A percentile compares a stretch with the other conserved stretches of the same genome.
These are phyloP conservation scores for Quercus parvula DNA, from an alignment of 306 rosid species.

Conservation along the genomic window DNA sequence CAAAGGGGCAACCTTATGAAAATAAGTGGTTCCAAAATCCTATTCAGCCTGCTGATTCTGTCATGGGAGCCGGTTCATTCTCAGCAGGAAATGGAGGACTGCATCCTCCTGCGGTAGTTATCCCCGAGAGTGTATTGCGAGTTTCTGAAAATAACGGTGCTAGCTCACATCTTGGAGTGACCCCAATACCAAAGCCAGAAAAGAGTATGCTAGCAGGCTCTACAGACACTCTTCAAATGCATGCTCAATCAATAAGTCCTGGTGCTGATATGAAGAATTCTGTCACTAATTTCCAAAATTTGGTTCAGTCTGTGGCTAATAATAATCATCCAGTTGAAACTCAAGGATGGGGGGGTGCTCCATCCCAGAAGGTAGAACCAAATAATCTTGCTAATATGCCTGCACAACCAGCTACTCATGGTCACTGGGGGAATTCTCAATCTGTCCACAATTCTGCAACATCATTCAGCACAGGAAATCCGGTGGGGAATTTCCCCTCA, in stretches of 20 bases:
- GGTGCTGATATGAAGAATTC: conserved; percentile 48
- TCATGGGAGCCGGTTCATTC: conserved; percentile 32
- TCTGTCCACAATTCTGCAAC: conserved; percentile 47
- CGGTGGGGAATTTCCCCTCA: conserved; percentile 40
- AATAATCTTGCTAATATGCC: conserved; percentile 47
- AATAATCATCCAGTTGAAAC: conserved; percentile 43
- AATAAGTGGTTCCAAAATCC: conserved; percentile 61
- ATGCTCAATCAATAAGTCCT: conserved; percentile 42
- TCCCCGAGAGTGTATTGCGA: conserved; percentile 32
- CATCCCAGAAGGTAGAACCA: conserved; percentile 51
- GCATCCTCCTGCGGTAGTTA: conserved; percentile 34
- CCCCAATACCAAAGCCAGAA: conserved; percentile 27
- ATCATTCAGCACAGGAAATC: conserved; percentile 46
- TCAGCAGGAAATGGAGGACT: conserved; percentile 34
- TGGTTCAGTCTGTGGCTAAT: conserved; percentile 43
- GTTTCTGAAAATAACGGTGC: conserved; percentile 34
- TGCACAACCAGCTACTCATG: conserved; percentile 52
- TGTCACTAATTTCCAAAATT: conserved; percentile 60
- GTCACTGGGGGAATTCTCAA: conserved; percentile 59
- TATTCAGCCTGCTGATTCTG: conserved; percentile 37
- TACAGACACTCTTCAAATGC: conserved; percentile 36
- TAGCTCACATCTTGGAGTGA: conserved; percentile 34
- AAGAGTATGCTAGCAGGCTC: conserved; percentile 26
- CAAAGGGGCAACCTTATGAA: conserved; percentile 53
- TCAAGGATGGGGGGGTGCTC: conserved; percentile 59